Conservation (phyloP, 225 moss, liverwort and hornwort species). For the Pseudisothecium myosuroides region DNA sequence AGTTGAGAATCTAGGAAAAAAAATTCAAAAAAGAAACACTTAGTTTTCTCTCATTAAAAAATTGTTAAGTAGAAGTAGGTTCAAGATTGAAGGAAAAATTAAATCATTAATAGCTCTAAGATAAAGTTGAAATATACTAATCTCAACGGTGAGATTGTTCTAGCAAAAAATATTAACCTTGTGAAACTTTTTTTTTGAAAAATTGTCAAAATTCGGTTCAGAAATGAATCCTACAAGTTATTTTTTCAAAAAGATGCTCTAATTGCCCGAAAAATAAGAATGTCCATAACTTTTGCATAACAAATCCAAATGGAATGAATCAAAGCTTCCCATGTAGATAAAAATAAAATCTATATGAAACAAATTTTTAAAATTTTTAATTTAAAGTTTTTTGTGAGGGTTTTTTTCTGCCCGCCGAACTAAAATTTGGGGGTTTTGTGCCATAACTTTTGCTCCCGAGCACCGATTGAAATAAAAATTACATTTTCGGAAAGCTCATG, state of each 20-base stretch:
- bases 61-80: not conserved
- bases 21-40: not conserved
- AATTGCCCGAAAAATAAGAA: not conserved
- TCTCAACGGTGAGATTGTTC: not conserved
- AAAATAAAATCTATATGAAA: not conserved
- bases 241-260: not conserved
- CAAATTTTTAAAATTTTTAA: not conserved
- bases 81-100: not conserved
- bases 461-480: not conserved
- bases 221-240: fast-evolving
- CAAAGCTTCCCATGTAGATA: not conserved
- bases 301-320: not conserved
- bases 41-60: not conserved
- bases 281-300: not conserved
- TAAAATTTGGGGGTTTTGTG: fast-evolving
- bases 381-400: not conserved
- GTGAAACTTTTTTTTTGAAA: too few species aligned
- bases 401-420: not conserved
- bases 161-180: not conserved
- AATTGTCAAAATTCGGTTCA: not conserved
- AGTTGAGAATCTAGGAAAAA: not conserved
- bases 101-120: not conserved
- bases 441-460: fast-evolving
- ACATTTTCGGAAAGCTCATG: too few species aligned
- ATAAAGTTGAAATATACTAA: not conserved